These are phyloP conservation scores for Proliferodiscus dingleyae DNA, from an alignment of 2,329 filamentous ascomycete genomes.

Conservation along the genomic window DNA sequence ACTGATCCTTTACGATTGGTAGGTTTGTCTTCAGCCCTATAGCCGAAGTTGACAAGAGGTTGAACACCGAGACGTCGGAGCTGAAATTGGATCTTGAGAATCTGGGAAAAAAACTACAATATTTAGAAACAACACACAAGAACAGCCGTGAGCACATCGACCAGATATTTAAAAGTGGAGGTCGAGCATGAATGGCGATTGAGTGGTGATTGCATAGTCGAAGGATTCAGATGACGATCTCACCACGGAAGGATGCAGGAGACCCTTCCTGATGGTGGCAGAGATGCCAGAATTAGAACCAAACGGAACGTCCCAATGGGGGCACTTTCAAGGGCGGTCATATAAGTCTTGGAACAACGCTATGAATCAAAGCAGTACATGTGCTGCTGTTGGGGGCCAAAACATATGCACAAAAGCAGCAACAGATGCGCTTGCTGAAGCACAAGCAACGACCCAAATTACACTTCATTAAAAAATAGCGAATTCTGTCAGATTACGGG, in stretches of 20 bases:
- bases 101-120: constrained; percentile 83
- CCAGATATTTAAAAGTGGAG: constrained; percentile 65
- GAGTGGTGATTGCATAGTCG: constrained; percentile 3
- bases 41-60: constrained; percentile 66
- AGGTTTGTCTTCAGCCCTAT: constrained; percentile 87
- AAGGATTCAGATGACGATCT: not conserved
- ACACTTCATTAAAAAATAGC: not conserved
- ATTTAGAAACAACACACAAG: constrained; percentile 90
- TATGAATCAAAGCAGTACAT: too few species aligned
- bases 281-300: constrained; percentile 4
- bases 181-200: constrained; percentile 22
- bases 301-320: not conserved
- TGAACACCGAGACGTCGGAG: constrained; percentile 68
- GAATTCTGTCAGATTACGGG: not conserved
- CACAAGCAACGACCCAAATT: not conserved
- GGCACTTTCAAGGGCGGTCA: too few species aligned
- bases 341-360: too few species aligned
- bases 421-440: not conserved
- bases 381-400: constrained; percentile 1
- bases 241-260: not conserved
- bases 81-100: constrained; percentile 74
- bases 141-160: constrained; percentile 91
- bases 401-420: not conserved
- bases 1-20: constrained; percentile 11
- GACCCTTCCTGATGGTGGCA: too few species aligned